Conservation (phyloP, 331 rosid genomes). For the Quercus tomentella region DNA sequence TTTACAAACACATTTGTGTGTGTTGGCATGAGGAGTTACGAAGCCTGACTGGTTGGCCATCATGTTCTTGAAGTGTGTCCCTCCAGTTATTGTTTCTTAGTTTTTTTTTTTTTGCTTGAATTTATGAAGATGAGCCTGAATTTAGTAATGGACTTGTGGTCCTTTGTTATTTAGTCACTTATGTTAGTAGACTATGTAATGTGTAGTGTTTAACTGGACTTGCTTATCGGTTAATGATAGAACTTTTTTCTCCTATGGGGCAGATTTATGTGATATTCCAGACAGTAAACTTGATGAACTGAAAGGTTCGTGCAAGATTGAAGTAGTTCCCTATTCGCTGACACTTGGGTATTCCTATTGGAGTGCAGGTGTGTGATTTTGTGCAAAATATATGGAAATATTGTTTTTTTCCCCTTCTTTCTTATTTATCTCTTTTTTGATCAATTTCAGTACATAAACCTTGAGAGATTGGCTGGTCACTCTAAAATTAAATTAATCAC, state of each 20-base stretch:
- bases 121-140: not conserved
- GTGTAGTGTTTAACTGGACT: not conserved
- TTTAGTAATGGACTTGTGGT: not conserved
- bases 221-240: constrained; percentile 9
- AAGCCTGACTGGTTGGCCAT: not conserved
- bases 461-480: not conserved
- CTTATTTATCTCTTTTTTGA: not conserved
- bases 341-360: constrained; percentile 89
- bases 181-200: not conserved
- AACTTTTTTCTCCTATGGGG: constrained; percentile 12
- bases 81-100: not conserved
- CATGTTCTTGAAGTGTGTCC: not conserved
- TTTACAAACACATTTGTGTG: not conserved
- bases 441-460: not conserved
- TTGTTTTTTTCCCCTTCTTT: not conserved
- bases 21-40: not conserved
- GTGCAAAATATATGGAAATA: not conserved
- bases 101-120: not conserved
- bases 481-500: not conserved
- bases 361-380: constrained; percentile 66
- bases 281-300: constrained; percentile 56
- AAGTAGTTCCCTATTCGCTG: constrained; percentile 72
- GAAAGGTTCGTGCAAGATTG: constrained; percentile 60
- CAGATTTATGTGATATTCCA: constrained; percentile 77
- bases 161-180: not conserved